These are phyloP conservation scores for Botrytis sinoallii DNA, from an alignment of 2,329 filamentous ascomycete species.

Conservation along the genomic window DNA sequence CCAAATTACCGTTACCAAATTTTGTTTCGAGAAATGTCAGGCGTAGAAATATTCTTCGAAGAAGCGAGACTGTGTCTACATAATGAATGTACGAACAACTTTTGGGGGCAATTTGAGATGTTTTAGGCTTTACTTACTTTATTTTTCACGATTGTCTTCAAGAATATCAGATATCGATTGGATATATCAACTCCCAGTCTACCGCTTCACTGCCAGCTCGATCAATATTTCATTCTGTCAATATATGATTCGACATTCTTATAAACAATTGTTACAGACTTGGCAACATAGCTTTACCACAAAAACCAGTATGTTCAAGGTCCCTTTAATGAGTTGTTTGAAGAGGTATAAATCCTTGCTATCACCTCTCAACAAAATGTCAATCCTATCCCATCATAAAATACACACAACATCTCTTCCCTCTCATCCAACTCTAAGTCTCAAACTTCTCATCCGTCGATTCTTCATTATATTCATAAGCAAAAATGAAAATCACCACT, in stretches of 20 bases:
- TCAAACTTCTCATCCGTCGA: background rate
- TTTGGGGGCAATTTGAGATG: background rate
- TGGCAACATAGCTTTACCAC: background rate
- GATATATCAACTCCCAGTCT: background rate
- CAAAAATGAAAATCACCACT: background rate
- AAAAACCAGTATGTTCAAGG: background rate
- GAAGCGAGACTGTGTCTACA: background rate
- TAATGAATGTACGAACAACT: background rate
- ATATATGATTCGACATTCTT: background rate
- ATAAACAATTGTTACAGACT: background rate
- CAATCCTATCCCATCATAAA: background rate
- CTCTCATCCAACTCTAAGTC: accelerated
- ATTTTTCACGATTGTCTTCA: background rate
- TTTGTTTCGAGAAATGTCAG: background rate
- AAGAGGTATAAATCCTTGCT: background rate
- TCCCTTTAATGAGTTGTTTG: background rate
- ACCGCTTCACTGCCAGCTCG: background rate
- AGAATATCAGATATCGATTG: background rate
- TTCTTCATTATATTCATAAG: accelerated
- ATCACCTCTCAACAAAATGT: too few relatives aligned
- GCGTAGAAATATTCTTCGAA: too few relatives aligned
- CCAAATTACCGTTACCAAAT: background rate
- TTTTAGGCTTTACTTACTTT: background rate
- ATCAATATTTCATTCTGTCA: background rate
- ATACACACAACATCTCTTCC: background rate